Base-by-base conservation (phyloP, 1,284 basidiomycete genomes). In the Tilletia indica region DNA sequence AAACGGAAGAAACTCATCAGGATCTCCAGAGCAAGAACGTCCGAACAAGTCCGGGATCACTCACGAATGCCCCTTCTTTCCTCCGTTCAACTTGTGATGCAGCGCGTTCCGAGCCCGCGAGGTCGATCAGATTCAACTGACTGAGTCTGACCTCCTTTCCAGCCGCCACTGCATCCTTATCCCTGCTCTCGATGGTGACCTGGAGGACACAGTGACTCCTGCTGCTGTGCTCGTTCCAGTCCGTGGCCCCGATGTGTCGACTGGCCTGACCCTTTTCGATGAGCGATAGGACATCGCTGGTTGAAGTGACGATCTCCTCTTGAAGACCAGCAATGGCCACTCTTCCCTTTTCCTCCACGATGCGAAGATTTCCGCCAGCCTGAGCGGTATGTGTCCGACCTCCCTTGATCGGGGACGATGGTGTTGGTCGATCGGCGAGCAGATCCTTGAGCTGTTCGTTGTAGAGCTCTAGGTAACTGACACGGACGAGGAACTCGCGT, bases 221-320 rank as follows among this genome's bases (percentile, higher is more conserved):
- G 77, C 93, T 94, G 86, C 92, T 94, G 67, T 94, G 87, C 80
- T 94, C 93, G 83, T 99, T 99, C 93, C 95, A 99, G 84, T 99
- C 96, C 14, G 96, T 99, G 74, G 90, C 92, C 0, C 94, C 96
- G 6, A 95, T 95, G 76, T 94, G 88, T 47, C 96, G 87, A 79
- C 93, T 92, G 0, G 91, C 90, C 82, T 96, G 93, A 9, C 96
- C 96, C 34, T 92, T 87, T 75, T 89, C 88, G 72, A 99, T 86
- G 1, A 98, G 91, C 12, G 85, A 83, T 21, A 88, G 82, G 0
- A 89, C 87, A 45, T 88, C 86, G 47, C 83, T 76, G 0, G 87
- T 85, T 12, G 85, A 85, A 1, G 86, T 86, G 2, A 89, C 88
- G 21, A 88, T 86, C 76, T 87, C 85, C 73, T 88, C 88, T 2